Conservation (phyloP, 805 yeast species). For the Priceomyces haplophilus region DNA sequence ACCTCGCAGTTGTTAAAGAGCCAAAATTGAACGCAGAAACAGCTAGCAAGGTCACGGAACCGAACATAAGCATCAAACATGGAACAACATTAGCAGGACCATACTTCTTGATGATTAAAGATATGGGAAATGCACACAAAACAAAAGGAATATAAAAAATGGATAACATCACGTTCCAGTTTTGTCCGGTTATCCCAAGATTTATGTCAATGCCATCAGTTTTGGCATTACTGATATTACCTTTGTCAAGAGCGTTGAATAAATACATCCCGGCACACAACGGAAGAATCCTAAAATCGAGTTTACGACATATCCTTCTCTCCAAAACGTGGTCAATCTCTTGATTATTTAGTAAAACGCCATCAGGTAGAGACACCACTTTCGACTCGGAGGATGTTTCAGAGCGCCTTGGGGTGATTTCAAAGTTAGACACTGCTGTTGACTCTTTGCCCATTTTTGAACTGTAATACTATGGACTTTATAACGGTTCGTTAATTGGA, state of each 20-base stretch:
- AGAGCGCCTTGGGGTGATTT: slow-evolving; percentile 7
- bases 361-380: slow-evolving; percentile 12
- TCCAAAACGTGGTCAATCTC: slow-evolving; percentile 20
- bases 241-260: slow-evolving; percentile 48
- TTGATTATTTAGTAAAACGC: slow-evolving; percentile 9
- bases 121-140: slow-evolving; percentile 43
- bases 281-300: slow-evolving; percentile 45
- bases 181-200: slow-evolving; percentile 36
- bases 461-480: not conserved
- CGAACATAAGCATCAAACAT: slow-evolving; percentile 43
- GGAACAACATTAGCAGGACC: slow-evolving; percentile 46
- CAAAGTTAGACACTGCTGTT: not conserved
- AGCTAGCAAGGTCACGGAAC: slow-evolving; percentile 36
- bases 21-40: slow-evolving; percentile 41
- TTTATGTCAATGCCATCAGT: slow-evolving; percentile 44
- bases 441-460: not conserved
- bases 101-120: slow-evolving; percentile 38
- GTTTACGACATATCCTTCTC: slow-evolving; percentile 34
- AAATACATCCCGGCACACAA: slow-evolving; percentile 45
- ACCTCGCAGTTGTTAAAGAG: slow-evolving; percentile 31
- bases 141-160: slow-evolving; percentile 47
- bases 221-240: slow-evolving; percentile 49
- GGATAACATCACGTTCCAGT: slow-evolving; percentile 46
- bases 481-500: not conserved
- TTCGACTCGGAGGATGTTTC: slow-evolving; percentile 2